Conservation (phyloP, 352 stramenopile genomes). For the Phytophthora chlamydospora region DNA sequence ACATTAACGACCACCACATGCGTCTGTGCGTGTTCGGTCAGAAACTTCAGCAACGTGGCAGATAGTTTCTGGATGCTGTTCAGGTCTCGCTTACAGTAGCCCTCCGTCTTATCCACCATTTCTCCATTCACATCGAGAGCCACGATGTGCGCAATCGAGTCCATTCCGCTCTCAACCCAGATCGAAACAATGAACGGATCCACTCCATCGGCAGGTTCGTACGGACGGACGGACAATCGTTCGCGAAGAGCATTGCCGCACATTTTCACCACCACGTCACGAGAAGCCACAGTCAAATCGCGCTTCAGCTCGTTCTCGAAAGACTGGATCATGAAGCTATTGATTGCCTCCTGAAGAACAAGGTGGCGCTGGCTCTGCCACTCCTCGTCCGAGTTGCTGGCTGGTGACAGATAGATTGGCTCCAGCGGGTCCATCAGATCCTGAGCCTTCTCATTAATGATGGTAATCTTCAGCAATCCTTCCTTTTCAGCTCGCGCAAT, state of each 20-base stretch:
- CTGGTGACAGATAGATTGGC: constrained; percentile 63
- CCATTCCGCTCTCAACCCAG: constrained; percentile 81
- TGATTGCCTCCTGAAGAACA: constrained; percentile 86
- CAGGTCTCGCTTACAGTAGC: constrained; percentile 80
- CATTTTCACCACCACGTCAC: constrained; percentile 78
- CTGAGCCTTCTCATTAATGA: constrained; percentile 84
- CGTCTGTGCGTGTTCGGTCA: constrained; percentile 81
- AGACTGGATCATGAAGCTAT: constrained; percentile 81
- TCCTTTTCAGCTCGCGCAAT: constrained; percentile 86
- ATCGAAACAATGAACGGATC: constrained; percentile 89
- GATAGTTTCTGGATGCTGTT: constrained; percentile 78
- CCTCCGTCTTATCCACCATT: constrained; percentile 86
- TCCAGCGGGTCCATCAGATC: constrained; percentile 86
- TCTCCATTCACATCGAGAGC: constrained; percentile 88
- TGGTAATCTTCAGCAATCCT: constrained; percentile 73
- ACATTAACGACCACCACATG: constrained; percentile 91
- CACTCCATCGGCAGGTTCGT: constrained; percentile 74
- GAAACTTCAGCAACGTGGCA: constrained; percentile 80
- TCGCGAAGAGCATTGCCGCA: constrained; percentile 75
- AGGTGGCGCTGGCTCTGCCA: constrained; percentile 87
- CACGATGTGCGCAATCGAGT: constrained; percentile 85
- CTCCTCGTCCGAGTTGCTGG: constrained; percentile 71
- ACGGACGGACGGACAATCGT: constrained; percentile 75
- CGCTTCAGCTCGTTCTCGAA: constrained; percentile 89
- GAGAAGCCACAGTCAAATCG: constrained; percentile 72